Evolutionary conservation across 306 rosid species (phyloP), one percentile per base, ranked within the genome.

Genomic region (Abrus pulchellus): DNA sequence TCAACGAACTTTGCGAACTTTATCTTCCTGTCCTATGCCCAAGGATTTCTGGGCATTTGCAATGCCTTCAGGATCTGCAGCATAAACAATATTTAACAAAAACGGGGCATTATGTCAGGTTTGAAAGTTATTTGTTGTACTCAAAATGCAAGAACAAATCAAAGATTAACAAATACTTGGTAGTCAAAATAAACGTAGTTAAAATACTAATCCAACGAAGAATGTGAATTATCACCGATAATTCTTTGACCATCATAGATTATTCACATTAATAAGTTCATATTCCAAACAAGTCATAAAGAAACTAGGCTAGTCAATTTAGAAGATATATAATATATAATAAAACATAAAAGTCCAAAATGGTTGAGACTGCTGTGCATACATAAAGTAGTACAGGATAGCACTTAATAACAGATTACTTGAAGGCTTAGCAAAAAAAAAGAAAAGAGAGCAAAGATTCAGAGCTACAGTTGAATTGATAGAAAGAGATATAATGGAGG

Each of bases 61-160:
- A 84, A 93, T 87, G 55, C 98, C 98, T 85, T 93, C 97, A n/a
- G 98, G 98, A 86, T 93, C 98, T 93, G 91, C 85, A 83, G 73
- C 62, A 62, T 36, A 49, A 68, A 79, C 61, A 76, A 78, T 47
- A 48, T 72, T 20, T 30, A 61, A 59, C 34, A 50, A 50, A 40
- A 75, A 30, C 12, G 38, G 11, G 47, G 66, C 14, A 45, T 53
- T 6, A 71, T 76, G 63, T 56, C 41, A 48, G 62, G 36, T 52
- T 66, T 68, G 71, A 70, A 40, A 36, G 10, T 56, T 72, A 27
- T 13, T 63, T 44, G 30, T 38, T 20, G 12, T 41, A 54, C 56
- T 44, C 27, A 45, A 75, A 75, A 48, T 7, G 14, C 74, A 44
- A 36, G 62, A 57, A 43, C 60, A 81, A 62, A 75, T 36, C 45